Conservation (phyloP, 2,329 filamentous ascomycete genomes). For the Coniella lustricola region DNA sequence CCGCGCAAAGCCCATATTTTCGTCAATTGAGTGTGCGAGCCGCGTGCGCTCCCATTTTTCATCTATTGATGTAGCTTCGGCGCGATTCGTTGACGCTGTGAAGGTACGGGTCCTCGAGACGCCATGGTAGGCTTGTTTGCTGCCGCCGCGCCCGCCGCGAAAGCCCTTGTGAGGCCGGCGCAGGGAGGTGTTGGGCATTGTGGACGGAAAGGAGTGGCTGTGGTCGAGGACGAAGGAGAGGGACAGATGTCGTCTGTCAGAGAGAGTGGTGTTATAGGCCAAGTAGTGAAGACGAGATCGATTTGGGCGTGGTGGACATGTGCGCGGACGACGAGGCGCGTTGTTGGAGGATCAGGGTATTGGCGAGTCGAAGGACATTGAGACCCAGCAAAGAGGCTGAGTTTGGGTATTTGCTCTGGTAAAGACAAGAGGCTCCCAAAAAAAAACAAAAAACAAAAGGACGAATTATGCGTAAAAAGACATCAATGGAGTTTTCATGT, state of each 20-base stretch:
- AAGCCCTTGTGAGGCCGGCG: constrained; percentile 58
- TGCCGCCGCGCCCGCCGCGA: constrained; percentile 49
- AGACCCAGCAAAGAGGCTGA: background rate
- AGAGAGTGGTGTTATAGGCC: background rate
- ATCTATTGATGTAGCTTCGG: constrained; percentile 83
- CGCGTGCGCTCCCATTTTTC: constrained; percentile 84
- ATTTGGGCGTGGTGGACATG: background rate
- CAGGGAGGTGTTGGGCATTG: constrained; percentile 55
- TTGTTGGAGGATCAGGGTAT: background rate
- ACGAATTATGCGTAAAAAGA: background rate
- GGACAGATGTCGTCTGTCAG: background rate
- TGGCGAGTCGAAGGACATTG: background rate
- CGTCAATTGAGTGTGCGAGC: constrained; percentile 84
- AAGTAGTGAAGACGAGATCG: background rate
- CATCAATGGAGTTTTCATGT: constrained; percentile 4
- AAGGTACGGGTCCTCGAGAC: constrained; percentile 66
- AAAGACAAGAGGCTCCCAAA: background rate
- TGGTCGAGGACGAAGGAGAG: background rate
- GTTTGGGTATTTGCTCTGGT: background rate
- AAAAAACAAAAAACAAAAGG: background rate
- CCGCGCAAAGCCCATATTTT: constrained; percentile 86
- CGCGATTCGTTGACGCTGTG: constrained; percentile 64
- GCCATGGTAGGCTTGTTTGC: constrained; percentile 65
- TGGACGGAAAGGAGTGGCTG: constrained; percentile 17
- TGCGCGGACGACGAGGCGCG: constrained; percentile 1